phyloP scores from a whole-genome alignment of 169 alveolate species.

The Plasmodium billcollinsi region DNA sequence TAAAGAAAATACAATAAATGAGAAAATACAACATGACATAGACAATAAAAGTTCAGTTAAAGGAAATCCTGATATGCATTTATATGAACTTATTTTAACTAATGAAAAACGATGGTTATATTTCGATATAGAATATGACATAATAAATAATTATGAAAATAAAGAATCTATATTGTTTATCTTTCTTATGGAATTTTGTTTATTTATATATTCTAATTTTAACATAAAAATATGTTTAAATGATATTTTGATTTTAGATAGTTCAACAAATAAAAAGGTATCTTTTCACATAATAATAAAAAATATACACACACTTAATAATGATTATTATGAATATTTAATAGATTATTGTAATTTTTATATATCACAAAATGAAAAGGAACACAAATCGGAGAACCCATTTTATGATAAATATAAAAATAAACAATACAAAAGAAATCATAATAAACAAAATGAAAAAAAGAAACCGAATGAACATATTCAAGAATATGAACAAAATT shows the following conservation, averaged over 20 bases:
- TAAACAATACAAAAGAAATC: constrained; percentile 27
- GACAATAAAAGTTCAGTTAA: neutral
- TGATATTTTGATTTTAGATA: constrained; percentile 65
- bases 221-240: constrained; percentile 66
- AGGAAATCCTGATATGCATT: constrained; percentile 28
- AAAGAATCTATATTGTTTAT: constrained; percentile 56
- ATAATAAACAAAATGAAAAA: neutral
- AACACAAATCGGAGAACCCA: neutral
- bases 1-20: neutral
- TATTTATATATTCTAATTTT: constrained; percentile 28
- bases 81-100: constrained; percentile 57
- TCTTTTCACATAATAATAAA: constrained; percentile 74
- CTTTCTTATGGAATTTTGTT: constrained; percentile 61
- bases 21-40: neutral
- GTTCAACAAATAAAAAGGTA: constrained; percentile 63
- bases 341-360: constrained; percentile 64
- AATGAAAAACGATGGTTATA: constrained; percentile 74
- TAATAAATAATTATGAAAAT: constrained; percentile 14
- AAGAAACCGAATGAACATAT: constrained; percentile 15
- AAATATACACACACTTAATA: constrained; percentile 56
- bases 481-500: neutral
- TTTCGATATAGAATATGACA: constrained; percentile 73
- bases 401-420: constrained; percentile 61
- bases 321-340: constrained; percentile 71
- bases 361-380: constrained; percentile 7